Base-by-base conservation (phyloP, 352 stramenopile species). In the Bremia lactucae region DNA sequence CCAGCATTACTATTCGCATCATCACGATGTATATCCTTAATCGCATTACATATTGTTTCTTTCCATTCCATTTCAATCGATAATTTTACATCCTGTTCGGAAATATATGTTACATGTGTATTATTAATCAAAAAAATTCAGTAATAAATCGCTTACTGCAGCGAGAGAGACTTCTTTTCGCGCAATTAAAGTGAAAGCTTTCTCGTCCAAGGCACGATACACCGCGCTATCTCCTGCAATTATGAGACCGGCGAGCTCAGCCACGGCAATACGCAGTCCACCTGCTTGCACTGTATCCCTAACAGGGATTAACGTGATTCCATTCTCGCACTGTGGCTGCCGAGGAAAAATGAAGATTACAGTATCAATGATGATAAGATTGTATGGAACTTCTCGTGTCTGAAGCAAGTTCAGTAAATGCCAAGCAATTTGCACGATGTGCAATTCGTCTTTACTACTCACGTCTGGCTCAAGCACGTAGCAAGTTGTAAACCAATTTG, bases 261-360 rank as follows among this genome's bases (percentile, higher is more conserved):
- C 72, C 7, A 88, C 55, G 0, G 76, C 76, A 20, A 83, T 68
- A 6, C 69, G 64, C 8, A 88, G 42, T 4, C 44, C 54, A 14
- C 49, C 55, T 22, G 11, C 4, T 22, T 15, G 9, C 3, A 36
- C 37, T 38, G 16, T 6, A 29, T 44, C 19, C 5, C 43, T 15
- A 13, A 20, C 14, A 22, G 14, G 9, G n/a, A 53, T 51, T 4
- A 65, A 42, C 0, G n/a, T 23, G 3, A 49, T 16, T 16, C 62
- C 59, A 21, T 83, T 80, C 39, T 83, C 70, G 33, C 52, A 49
- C 28, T 88, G 76, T 1, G 22, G 42, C 36, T 77, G 58, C 5
- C 76, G 66, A 3, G 76, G 76, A 26, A 83, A 84, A 13, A 88
- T 55, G 31, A 81, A 67, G 9, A 70, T 48, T 0, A 63, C 34